phyloP scores from a whole-genome alignment of 2,329 filamentous ascomycete genomes.

The Apiospora sp. region DNA sequence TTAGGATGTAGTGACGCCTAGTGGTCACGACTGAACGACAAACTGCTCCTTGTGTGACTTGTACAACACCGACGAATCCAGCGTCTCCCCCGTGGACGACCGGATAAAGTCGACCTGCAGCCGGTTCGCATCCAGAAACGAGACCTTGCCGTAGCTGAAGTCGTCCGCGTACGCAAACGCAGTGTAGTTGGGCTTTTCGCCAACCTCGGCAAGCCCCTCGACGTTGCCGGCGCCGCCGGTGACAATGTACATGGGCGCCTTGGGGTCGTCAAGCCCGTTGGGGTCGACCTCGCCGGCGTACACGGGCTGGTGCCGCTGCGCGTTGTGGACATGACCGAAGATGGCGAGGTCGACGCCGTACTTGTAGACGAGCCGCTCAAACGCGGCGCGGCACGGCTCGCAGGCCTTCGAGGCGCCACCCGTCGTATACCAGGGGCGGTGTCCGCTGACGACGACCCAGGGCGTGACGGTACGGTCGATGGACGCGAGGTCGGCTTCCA shows the following conservation, averaged over 20 bases:
- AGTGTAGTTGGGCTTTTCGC: conserved; percentile 51
- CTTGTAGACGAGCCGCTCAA: conserved; percentile 61
- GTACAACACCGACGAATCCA: conserved; percentile 57
- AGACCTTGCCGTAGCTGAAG: conserved; percentile 60
- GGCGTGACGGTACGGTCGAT: conserved; percentile 64
- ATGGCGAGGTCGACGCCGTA: conserved; percentile 65
- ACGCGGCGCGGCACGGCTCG: conserved; percentile 56
- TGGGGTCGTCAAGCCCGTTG: conserved; percentile 47
- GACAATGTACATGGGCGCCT: conserved; percentile 61
- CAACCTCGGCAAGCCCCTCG: conserved; percentile 56
- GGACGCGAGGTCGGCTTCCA: conserved; percentile 62
- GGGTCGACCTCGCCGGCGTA: conserved; percentile 47
- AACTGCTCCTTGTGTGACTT: conserved; percentile 57
- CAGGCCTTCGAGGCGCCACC: conserved; percentile 45
- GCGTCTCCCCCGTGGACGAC: conserved; percentile 54
- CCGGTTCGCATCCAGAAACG: conserved; percentile 53
- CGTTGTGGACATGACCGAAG: conserved; percentile 66
- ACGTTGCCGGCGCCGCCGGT: conserved; percentile 65
- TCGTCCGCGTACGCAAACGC: conserved; percentile 59
- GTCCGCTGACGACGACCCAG: conserved; percentile 57
- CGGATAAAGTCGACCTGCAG: conserved; percentile 60
- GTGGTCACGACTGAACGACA: conserved; percentile 45
- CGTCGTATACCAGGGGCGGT: conserved; percentile 57
- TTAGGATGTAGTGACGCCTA: neutral
- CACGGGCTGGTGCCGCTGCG: conserved; percentile 58